Evolutionary conservation across 768 basidiomycete genomes (phyloP).

Genomic region (Multifurca ochricompacta): DNA sequence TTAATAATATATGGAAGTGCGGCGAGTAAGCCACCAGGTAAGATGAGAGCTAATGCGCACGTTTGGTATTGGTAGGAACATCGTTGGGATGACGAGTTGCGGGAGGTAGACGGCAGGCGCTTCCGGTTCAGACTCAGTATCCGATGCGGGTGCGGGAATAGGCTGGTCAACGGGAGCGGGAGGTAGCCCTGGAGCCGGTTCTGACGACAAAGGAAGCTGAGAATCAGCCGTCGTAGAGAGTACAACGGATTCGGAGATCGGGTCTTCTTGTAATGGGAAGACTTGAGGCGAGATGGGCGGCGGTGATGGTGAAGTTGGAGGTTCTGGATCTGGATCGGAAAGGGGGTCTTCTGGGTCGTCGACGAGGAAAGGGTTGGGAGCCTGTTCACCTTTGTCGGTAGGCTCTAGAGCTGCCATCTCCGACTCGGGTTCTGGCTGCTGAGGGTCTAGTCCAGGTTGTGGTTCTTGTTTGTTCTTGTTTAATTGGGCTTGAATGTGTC

Average conservation of each 20-base stretch:
- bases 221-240: constrained; percentile 22
- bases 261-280: constrained; percentile 30
- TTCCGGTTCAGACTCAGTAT: constrained; percentile 40
- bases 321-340: constrained; percentile 18
- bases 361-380: constrained; percentile 52
- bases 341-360: constrained; percentile 45
- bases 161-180: constrained; percentile 49
- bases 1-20: constrained; percentile 32
- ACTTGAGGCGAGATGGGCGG: constrained; percentile 20
- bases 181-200: constrained; percentile 21
- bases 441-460: neutral
- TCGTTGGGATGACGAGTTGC: constrained; percentile 59
- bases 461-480: neutral
- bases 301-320: constrained; percentile 1
- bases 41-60: constrained; percentile 60
- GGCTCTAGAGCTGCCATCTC: constrained; percentile 1
- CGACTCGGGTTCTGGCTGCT: neutral
- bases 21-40: constrained; percentile 54
- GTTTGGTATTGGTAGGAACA: constrained; percentile 87
- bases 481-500: neutral
- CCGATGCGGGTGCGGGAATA: constrained; percentile 37
- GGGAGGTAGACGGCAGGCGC: constrained; percentile 58
- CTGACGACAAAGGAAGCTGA: constrained; percentile 20
- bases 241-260: constrained; percentile 38
- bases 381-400: neutral